Evolutionary conservation across 306 rosid genomes (phyloP), one percentile per base, ranked within the genome.

Genomic region (Vigna angularis): DNA sequence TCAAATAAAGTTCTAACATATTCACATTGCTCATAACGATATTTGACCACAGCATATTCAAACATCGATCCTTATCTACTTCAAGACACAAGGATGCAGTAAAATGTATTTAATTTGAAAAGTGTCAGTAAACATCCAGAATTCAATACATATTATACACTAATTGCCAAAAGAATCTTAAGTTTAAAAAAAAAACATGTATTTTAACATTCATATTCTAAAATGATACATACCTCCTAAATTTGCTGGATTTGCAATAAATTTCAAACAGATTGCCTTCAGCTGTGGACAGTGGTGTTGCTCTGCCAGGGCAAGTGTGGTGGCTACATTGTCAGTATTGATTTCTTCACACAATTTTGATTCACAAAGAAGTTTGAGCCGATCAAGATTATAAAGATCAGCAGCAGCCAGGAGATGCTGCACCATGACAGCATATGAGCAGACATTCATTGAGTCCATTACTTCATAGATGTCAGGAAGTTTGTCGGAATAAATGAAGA

Each of bases 371-470:
- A 85, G 45, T 81, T 89, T 91, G 83, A 91, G 87, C 73, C 97
- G 87, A 72, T 91, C 97, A 62, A 89, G 89, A 82, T 89, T 86
- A 73, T 91, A 91, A 24, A 89, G 86, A 84, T 91, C 97, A 74
- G 93, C 97, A 75, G 89, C 91, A 82, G 93, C 97, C 86, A 91
- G 83, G 34, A 91, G 88, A 87, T 91, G 92, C 79, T 91, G 97
- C 87, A 91, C 90, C 97, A 91, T 91, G 84, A 89, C 92, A 61
- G 86, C 83, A 82, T 47, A 74, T 14, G 97, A 81, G 88, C 97
- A 91, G 72, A 83, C 38, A 40, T 82, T 77, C 64, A 66, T 63
- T 53, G 90, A 85, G 71, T 88, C 91, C 88, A 83, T 89, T 66
- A 89, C 88, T 53, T 91, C 96, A 7, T 71, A 82, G 22, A 85